Conservation (phyloP, 169 alveolate species). For the Plasmodium coatneyi region DNA sequence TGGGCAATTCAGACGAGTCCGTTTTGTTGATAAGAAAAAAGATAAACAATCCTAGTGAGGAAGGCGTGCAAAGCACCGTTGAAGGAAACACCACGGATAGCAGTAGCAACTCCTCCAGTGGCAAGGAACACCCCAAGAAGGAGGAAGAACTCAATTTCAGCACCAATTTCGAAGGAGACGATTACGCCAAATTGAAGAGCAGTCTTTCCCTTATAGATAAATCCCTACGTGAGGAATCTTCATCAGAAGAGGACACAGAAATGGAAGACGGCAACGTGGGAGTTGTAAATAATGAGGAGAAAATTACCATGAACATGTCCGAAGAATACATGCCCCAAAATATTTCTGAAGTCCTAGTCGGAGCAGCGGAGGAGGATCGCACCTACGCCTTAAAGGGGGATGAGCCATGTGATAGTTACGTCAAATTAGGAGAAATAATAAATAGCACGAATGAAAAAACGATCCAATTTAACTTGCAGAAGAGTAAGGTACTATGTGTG, state of each 20-base stretch:
- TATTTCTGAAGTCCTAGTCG: neutral
- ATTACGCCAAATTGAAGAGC: neutral
- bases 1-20: neutral
- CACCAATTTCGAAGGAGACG: neutral
- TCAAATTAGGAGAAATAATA: conserved; percentile 30
- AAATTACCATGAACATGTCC: neutral
- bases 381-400: conserved; percentile 14
- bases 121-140: neutral
- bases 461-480: neutral
- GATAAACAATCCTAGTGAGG: neutral
- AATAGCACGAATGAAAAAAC: conserved; percentile 19
- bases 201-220: neutral
- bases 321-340: neutral
- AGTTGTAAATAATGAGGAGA: neutral
- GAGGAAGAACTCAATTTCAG: neutral
- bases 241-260: neutral
- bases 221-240: neutral
- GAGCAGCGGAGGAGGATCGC: neutral
- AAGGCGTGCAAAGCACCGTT: neutral
- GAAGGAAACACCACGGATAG: neutral
- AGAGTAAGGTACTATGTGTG: conserved; percentile 17
- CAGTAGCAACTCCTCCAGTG: neutral
- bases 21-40: conserved; percentile 50
- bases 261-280: neutral
- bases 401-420: conserved; percentile 25